phyloP scores from a whole-genome alignment of 1,139 yeast species.

The Arxiozyma slooffiae region DNA sequence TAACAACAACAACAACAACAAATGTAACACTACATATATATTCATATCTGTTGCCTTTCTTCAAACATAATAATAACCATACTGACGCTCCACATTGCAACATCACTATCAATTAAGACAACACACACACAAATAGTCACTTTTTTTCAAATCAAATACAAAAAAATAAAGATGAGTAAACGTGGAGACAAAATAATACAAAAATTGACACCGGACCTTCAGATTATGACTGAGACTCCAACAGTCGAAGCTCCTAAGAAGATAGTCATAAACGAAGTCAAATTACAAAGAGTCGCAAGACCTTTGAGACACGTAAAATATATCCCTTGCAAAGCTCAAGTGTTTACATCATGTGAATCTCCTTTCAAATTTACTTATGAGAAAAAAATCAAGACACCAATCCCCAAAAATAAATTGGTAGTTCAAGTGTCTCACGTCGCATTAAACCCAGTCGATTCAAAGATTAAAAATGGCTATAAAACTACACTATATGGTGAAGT shows the following conservation, averaged over 20 bases:
- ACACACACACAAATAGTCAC: background rate
- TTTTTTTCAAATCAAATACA: background rate
- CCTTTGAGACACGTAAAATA: slow-evolving; percentile 35
- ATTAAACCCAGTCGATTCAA: slow-evolving; percentile 57
- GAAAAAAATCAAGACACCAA: slow-evolving; percentile 34
- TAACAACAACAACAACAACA: too few species aligned
- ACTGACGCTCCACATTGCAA: too few species aligned
- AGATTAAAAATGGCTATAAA: slow-evolving; percentile 35
- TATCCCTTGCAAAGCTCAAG: slow-evolving; percentile 33
- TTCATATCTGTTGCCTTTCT: background rate
- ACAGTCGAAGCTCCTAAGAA: slow-evolving; percentile 18
- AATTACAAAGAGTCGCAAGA: slow-evolving; percentile 33
- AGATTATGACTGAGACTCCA: slow-evolving; percentile 11
- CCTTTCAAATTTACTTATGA: slow-evolving; percentile 36
- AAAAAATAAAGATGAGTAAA: slow-evolving; percentile 5
- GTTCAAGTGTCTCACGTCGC: slow-evolving; percentile 38
- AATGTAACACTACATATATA: background rate
- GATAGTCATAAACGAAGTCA: slow-evolving; percentile 14
- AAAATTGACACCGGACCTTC: slow-evolving; percentile 12
- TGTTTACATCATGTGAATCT: slow-evolving; percentile 31
- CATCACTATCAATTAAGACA: too few species aligned
- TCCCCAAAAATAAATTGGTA: slow-evolving; percentile 40
- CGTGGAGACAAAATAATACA: slow-evolving; percentile 5
- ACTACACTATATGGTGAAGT: slow-evolving; percentile 35
- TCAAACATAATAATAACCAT: background rate